Evolutionary conservation across 139 green algal species (phyloP), one percentile per base, ranked within the genome.

Genomic region (Nannochloris sp.): DNA sequence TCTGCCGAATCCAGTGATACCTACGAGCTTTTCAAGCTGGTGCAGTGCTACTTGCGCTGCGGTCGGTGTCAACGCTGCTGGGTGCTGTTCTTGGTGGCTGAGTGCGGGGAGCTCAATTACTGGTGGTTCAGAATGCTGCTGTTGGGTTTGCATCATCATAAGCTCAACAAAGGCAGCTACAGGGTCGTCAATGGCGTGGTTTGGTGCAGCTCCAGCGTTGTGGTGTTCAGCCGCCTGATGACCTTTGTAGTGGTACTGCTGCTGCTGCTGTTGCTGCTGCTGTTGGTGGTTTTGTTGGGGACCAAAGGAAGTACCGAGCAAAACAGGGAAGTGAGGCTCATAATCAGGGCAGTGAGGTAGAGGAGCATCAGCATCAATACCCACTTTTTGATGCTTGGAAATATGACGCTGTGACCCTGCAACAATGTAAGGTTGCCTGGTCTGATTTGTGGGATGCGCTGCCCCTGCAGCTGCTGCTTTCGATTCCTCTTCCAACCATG

Each of bases 101-200:
- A 57, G n/a, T 19, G 30, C n/a, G 25, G 56, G 56, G 19, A 64
- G 30, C 56, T 64, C 23, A 12, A 64, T 19, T 29, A 64, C 25
- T 14, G 56, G 56, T 4, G 42, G 42, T 19, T 51, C 19, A n/a
- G n/a, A n/a, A 19, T 51, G 42, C 42, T 19, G 19, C 19, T 51
- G 56, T 1, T 23, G 56, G n/a, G 56, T 32, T 25, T 64, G 56
- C 19, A 25, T n/a, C 56, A 64, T 64, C 56, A 64, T 64, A 6
- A 64, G 25, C 46, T 64, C 23, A 19, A 64, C 56, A 48, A 64
- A 64, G 30, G 56, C 56, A 19, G 56, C 25, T 7, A 64, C 37
- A 48, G 56, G 56, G 19, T 64, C 56, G 12, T 64, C 56, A 4
- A 14, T 29, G 7, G n/a, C n/a, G n/a, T n/a, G n/a, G n/a, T n/a